Base-by-base conservation (phyloP, 106 monocot species). In the Dendrobium catenatum region DNA sequence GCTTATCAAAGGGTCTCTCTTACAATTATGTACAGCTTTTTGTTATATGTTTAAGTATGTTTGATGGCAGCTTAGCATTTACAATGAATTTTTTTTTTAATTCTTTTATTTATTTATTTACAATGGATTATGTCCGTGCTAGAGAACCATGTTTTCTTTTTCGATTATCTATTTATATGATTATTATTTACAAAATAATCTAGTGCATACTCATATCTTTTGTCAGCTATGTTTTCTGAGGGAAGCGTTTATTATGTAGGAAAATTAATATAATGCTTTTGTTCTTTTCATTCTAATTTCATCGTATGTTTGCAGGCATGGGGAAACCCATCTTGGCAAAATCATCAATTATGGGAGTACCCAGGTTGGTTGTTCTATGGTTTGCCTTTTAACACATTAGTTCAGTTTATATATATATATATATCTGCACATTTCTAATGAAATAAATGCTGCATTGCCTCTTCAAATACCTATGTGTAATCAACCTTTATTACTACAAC, bases 331-430 rank as follows among this genome's bases (percentile, higher is more conserved):
- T 81, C 88, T 61, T 86, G 84, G 86, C 10, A 82, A 56, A 85
- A 80, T 48, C 85, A 87, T 85, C 85, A 86, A 76, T 78, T 80
- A 86, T 85, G 74, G 80, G 84, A 85, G 24, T 88, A 88, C 51
- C 68, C 84, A 88, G 91, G 91, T 89, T 49, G 73, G 82, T 76
- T 19, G 5, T 46, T 72, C 55, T 70, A 70, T n/a, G 13, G 5
- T 44, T 43, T 37, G 15, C 41, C 42, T 16, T 42, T 73, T 73
- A 27, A 42, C 11, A 73, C 40, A 24, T 68, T 68, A 68, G 67
- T 24, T 19, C 20, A 64, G 64, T 64, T 22, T 64, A 17, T 29
- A 31, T 68, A 20, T 68, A 20, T 68, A 2, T 47, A 47, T 48
- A 48, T 48, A 48, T 7, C 6, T 48, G 7, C 15, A 15, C 51